phyloP scores from a whole-genome alignment of 2,329 filamentous ascomycete genomes.

The Knufia petricola region DNA sequence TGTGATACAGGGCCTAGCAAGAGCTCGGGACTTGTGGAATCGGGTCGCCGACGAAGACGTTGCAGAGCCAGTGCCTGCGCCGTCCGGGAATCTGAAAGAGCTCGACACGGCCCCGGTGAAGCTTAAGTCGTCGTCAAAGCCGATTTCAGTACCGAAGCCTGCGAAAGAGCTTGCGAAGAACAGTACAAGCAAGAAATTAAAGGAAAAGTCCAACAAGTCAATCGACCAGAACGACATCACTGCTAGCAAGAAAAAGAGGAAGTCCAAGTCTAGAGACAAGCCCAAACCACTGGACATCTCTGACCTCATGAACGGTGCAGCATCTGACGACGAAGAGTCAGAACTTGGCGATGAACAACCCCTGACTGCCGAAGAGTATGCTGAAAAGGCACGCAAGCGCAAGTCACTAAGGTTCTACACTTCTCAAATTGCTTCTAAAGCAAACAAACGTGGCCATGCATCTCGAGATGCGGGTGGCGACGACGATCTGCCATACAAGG shows the following conservation, averaged over 20 bases:
- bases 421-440: constrained; percentile 90
- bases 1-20: constrained; percentile 75
- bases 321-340: constrained; percentile 54
- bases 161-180: constrained; percentile 8
- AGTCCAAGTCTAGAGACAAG: constrained; percentile 58
- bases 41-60: constrained; percentile 58
- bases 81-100: constrained; percentile 9
- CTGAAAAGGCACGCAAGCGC: constrained; percentile 80
- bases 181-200: constrained; percentile 31
- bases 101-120: constrained; percentile 14
- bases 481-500: constrained; percentile 65
- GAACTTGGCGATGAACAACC: constrained; percentile 88
- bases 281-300: constrained; percentile 41
- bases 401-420: constrained; percentile 96
- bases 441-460: constrained; percentile 63
- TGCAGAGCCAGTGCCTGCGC: constrained; percentile 31
- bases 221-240: constrained; percentile 11
- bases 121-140: constrained; percentile 28
- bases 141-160: constrained; percentile 28
- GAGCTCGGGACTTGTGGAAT: constrained; percentile 72
- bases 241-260: constrained; percentile 40
- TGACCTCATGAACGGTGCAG: constrained; percentile 27
- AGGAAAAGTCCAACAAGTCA: constrained; percentile 26
- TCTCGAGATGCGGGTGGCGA: constrained; percentile 52
- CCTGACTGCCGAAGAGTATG: constrained; percentile 67